Conservation (phyloP, 139 green algal species). For the Chloropicon primus region DNA sequence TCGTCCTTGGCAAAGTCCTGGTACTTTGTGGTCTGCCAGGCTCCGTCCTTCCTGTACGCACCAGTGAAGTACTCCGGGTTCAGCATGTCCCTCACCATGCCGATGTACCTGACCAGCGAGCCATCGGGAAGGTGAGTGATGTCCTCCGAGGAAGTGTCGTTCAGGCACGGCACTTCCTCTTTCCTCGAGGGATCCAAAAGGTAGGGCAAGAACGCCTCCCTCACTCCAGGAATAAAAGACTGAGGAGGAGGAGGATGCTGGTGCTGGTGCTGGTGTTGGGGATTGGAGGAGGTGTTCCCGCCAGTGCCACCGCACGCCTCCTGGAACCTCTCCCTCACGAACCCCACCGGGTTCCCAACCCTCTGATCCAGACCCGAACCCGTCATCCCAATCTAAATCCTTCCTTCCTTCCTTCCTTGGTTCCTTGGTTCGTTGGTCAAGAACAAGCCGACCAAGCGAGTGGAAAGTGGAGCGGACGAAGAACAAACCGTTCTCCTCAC, state of each 20-base stretch:
- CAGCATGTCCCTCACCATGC: conserved; percentile 44
- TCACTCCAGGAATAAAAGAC: background rate
- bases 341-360: background rate
- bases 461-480: too few relatives aligned
- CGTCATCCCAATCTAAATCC: too few relatives aligned
- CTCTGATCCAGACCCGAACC: too few relatives aligned
- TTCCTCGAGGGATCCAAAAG: background rate
- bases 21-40: conserved; percentile 30
- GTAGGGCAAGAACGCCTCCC: background rate
- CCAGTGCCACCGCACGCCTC: too few relatives aligned
- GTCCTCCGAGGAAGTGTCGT: background rate
- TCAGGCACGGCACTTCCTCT: background rate
- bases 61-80: conserved; percentile 55
- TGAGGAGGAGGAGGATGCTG: background rate
- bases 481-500: too few relatives aligned
- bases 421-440: too few relatives aligned
- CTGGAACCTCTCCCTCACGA: background rate
- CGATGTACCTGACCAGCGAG: background rate
- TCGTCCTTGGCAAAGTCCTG: conserved; percentile 12
- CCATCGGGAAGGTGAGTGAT: background rate
- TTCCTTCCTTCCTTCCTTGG: too few relatives aligned
- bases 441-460: too few relatives aligned
- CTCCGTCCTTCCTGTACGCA: conserved; percentile 23
- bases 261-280: background rate
- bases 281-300: too few relatives aligned